phyloP scores from a whole-genome alignment of 805 yeast species.

The Geotrichum ghanense region DNA sequence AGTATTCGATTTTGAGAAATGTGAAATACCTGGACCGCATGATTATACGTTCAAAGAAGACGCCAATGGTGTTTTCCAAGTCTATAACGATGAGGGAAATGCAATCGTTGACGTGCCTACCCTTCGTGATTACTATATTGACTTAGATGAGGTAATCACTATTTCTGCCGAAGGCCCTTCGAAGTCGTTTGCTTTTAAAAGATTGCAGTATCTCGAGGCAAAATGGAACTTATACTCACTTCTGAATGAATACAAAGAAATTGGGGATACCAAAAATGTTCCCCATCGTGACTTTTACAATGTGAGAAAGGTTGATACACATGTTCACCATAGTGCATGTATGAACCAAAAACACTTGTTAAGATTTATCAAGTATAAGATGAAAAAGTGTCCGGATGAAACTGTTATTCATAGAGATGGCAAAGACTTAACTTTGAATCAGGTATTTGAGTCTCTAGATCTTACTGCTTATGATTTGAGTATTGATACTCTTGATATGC shows the following conservation, averaged over 20 bases:
- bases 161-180: conserved; percentile 92
- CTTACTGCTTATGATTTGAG: conserved; percentile 90
- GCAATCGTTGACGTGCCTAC: conserved; percentile 54
- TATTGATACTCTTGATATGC: conserved; percentile 97
- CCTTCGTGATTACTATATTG: conserved; percentile 74
- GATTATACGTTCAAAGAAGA: conserved; percentile 36
- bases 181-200: conserved; percentile 88
- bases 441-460: conserved; percentile 84
- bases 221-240: conserved; percentile 88
- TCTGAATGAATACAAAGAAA: conserved; percentile 87
- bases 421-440: conserved; percentile 68
- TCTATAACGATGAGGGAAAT: conserved; percentile 32
- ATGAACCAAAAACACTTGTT: conserved; percentile 97
- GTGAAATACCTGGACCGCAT: conserved; percentile 43
- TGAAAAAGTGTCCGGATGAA: conserved; percentile 77
- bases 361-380: conserved; percentile 88
- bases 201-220: conserved; percentile 89
- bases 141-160: conserved; percentile 59
- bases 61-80: conserved; percentile 61
- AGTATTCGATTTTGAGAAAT: conserved; percentile 48
- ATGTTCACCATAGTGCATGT: conserved; percentile 97
- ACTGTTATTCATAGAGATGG: conserved; percentile 92
- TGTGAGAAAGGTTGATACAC: conserved; percentile 94
- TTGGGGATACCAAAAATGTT: conserved; percentile 76
- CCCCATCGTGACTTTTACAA: conserved; percentile 97